Percentiles rank a stretch among this genome's conserved stretches.
phyloP scores from a whole-genome alignment of 306 rosid species.

The Quercus cerris region DNA sequence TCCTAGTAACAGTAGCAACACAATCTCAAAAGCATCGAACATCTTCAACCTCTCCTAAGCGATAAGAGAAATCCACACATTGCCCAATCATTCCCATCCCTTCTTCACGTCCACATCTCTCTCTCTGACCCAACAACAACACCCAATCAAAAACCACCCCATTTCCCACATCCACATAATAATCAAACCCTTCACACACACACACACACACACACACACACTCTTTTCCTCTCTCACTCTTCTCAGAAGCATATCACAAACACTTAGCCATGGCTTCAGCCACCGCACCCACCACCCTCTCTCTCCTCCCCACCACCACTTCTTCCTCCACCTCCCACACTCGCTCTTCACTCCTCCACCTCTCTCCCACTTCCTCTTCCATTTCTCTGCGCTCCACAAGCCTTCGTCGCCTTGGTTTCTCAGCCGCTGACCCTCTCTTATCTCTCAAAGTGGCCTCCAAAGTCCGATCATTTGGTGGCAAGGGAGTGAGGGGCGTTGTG shows the following conservation, averaged over 20 bases:
- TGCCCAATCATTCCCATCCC: conserved; percentile 53
- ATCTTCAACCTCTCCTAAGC: conserved; percentile 70
- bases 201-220: neutral
- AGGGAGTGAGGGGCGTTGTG: conserved; percentile 49
- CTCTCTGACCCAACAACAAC: neutral
- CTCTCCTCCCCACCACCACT: conserved; percentile 56
- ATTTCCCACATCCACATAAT: conserved; percentile 15
- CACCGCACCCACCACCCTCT: conserved; percentile 56
- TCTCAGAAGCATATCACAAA: neutral
- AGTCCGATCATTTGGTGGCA: conserved; percentile 40
- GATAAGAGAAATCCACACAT: conserved; percentile 67
- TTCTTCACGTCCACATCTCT: conserved; percentile 56
- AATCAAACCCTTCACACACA: neutral
- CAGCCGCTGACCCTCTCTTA: conserved; percentile 73
- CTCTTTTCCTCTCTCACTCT: conserved; percentile 4
- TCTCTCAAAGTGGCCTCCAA: conserved; percentile 60
- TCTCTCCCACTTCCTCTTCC: conserved; percentile 39
- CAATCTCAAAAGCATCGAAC: conserved; percentile 37
- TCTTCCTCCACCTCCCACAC: conserved; percentile 37
- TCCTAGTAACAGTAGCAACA: neutral
- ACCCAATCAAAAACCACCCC: conserved; percentile 15
- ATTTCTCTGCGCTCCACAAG: conserved; percentile 51
- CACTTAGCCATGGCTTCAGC: conserved; percentile 71
- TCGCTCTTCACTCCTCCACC: conserved; percentile 42
- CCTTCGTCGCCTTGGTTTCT: conserved; percentile 63